Base-by-base conservation (phyloP, 352 stramenopile species). In the Phytophthora pluvialis region DNA sequence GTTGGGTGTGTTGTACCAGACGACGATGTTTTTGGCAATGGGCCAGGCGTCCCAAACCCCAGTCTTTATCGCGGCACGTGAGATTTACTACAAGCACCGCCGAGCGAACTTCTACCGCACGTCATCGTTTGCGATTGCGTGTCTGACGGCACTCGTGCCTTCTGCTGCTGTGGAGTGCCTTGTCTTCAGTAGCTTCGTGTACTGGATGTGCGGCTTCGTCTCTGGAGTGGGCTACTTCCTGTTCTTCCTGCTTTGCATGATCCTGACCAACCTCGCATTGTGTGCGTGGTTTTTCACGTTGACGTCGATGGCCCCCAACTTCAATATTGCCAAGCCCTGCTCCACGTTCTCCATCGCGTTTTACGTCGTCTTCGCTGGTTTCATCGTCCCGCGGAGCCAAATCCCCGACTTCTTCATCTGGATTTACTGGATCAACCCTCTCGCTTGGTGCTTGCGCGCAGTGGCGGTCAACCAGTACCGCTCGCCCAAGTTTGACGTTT, bases 71-170 rank as follows among this genome's bases (percentile, higher is more conserved):
- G 70, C 83, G 12, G 60, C 61, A 11, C 73, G 66, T 2, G 68
- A 57, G 10, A 58, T 83, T 25, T 94, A 83, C 72, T 91, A 91
- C 74, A 91, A 90, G 55, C 85, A 94, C n/a, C 77, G 78, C 1
- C 80, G 89, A 11, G 76, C 81, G 92, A 96, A 97, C 60, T 97
- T 97, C 66, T 96, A 82, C 50, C 74, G 73, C 9, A 68, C 82
- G 10, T 74, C 69, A 10, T 72, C 76, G 16, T 93, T 89, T 52
- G 71, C 87, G 12, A 51, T 90, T 39, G 78, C 33, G 3, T 60
- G 28, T 12, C 28, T 60, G 11, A 31, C 61, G 25, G 42, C 53
- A 1, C 47, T 60, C 3, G 46, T 77, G 29, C 48, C 72, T 43
- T 66, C 69, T 43, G 33, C 54, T 72, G 7, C 72, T 12, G 51